Evolutionary conservation across 148 eudicot species (phyloP).

Genomic region (Suaeda aralocaspica): DNA sequence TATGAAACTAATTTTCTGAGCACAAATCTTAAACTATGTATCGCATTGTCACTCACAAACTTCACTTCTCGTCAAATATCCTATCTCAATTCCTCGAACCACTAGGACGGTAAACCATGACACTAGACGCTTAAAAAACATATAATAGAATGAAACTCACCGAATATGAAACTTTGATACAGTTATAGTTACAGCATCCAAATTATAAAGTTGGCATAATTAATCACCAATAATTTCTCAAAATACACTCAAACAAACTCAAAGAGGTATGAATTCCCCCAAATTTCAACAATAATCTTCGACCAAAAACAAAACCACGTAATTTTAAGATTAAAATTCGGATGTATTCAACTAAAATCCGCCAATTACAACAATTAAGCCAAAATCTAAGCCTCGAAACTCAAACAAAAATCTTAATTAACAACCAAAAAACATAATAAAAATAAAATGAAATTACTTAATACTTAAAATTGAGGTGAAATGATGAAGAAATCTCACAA

Average conservation of each 20-base stretch:
- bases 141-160: not conserved
- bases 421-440: not conserved
- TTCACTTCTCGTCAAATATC: not conserved
- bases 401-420: not conserved
- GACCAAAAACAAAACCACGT: not conserved
- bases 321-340: not conserved
- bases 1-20: not conserved
- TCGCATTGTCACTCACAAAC: not conserved
- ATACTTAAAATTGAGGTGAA: not conserved
- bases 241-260: not conserved
- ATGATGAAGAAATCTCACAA: conserved; percentile 40
- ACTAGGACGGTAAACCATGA: not conserved
- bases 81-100: not conserved
- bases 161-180: not conserved
- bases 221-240: not conserved
- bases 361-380: not conserved
- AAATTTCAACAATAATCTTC: not conserved
- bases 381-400: conserved; percentile 5
- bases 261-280: not conserved
- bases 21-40: not conserved
- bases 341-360: not conserved
- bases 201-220: not conserved
- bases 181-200: not conserved
- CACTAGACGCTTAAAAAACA: no score
- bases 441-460: not conserved